Conservation (phyloP, 345 rosid species). For the Hypericum perforatum region DNA sequence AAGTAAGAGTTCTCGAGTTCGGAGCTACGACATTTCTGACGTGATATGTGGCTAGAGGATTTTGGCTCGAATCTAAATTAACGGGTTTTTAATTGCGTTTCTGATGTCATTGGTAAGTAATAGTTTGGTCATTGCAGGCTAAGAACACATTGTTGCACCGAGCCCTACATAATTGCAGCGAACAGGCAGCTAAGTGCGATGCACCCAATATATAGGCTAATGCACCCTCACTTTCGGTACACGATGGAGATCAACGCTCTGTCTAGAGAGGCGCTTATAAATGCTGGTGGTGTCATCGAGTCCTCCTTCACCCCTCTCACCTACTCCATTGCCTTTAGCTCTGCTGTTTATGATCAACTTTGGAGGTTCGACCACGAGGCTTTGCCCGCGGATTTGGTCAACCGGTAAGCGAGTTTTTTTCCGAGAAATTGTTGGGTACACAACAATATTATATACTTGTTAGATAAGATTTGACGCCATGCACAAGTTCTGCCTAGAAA, state of each 20-base stretch:
- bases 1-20: too few relatives aligned
- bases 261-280: conserved; percentile 3
- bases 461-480: too few relatives aligned
- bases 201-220: conserved; percentile 6
- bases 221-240: conserved; percentile 6
- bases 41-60: too few relatives aligned
- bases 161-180: conserved; percentile 5
- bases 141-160: conserved; percentile 7
- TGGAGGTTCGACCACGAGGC: conserved; percentile 7
- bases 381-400: neutral
- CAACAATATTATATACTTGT: too few relatives aligned
- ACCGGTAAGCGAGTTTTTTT: neutral
- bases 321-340: neutral
- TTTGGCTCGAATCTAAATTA: too few relatives aligned
- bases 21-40: too few relatives aligned
- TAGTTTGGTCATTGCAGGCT: neutral
- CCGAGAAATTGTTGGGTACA: too few relatives aligned
- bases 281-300: conserved; percentile 10
- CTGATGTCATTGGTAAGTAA: too few relatives aligned
- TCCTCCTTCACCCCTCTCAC: neutral
- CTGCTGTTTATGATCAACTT: conserved; percentile 4
- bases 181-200: conserved; percentile 6
- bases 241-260: conserved; percentile 9
- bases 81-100: too few relatives aligned
- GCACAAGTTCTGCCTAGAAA: too few relatives aligned